Conservation (phyloP, 805 yeast genomes). For the Saccharomycopsis guyanensis region DNA sequence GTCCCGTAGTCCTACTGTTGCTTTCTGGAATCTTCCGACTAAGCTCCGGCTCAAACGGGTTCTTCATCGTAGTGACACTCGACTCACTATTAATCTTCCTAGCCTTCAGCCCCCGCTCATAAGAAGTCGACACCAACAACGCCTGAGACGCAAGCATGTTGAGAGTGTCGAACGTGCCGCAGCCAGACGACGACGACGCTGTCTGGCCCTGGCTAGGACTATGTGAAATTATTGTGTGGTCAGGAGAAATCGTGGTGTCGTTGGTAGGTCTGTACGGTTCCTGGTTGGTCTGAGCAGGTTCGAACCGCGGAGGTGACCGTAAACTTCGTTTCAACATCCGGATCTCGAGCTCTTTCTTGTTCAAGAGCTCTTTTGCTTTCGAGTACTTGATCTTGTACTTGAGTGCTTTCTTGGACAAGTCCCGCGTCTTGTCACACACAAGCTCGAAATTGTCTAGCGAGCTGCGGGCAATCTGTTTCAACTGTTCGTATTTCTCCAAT, state of each 20-base stretch:
- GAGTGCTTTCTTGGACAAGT: constrained; percentile 16
- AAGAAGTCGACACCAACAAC: constrained; percentile 14
- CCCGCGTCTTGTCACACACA: constrained; percentile 7
- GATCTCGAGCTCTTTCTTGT: constrained; percentile 12
- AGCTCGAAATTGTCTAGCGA: constrained; percentile 11
- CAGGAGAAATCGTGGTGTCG: constrained; percentile 16
- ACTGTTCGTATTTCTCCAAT: constrained; percentile 10
- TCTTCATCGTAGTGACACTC: constrained; percentile 1
- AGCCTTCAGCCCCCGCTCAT: constrained; percentile 14
- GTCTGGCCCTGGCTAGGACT: constrained; percentile 4
- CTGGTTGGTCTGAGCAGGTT: neutral
- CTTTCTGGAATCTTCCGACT: neutral
- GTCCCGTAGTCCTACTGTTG: neutral
- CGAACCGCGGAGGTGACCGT: neutral
- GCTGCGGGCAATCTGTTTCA: constrained; percentile 11
- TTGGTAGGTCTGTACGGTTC: constrained; percentile 1
- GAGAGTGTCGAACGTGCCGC: constrained; percentile 16
- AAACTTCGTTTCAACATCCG: constrained; percentile 7
- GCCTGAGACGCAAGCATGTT: constrained; percentile 22
- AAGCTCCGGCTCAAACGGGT: neutral
- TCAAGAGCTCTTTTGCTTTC: constrained; percentile 12
- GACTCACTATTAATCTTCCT: constrained; percentile 4
- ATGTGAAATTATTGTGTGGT: constrained; percentile 15
- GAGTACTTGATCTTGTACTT: constrained; percentile 20
- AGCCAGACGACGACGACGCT: neutral